Percentiles rank a stretch among this genome's conserved stretches.
Conservation (phyloP, 192 early-diverging fungal genomes). For the Podila clonocystis region DNA sequence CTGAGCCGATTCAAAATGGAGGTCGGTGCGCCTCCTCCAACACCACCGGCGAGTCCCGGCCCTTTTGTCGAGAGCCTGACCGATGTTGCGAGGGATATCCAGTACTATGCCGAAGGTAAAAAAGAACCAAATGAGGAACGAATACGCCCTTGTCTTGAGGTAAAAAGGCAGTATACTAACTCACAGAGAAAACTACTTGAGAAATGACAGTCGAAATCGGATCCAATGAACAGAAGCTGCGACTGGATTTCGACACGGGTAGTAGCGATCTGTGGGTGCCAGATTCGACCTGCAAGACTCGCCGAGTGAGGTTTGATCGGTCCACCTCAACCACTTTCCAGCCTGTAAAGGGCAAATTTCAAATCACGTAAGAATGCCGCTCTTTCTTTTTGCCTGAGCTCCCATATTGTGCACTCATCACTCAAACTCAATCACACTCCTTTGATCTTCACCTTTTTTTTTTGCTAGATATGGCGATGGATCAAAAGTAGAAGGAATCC, state of each 20-base stretch:
- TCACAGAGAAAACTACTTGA: neutral
- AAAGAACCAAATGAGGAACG: neutral
- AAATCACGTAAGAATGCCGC: constrained; percentile 10
- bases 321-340: constrained; percentile 34
- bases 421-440: neutral
- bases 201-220: constrained; percentile 46
- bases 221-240: constrained; percentile 38
- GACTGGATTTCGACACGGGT: constrained; percentile 77
- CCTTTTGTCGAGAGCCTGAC: constrained; percentile 33
- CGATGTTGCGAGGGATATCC: constrained; percentile 39
- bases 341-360: constrained; percentile 34
- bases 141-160: neutral
- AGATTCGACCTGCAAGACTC: constrained; percentile 29
- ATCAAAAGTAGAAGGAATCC: constrained; percentile 54
- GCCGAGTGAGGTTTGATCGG: constrained; percentile 26
- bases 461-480: constrained; percentile 67
- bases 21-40: neutral
- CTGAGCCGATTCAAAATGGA: constrained; percentile 18
- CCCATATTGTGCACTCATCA: neutral
- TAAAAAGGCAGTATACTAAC: neutral
- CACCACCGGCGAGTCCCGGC: neutral
- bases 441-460: too few relatives aligned
- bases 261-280: constrained; percentile 77
- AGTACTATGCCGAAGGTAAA: constrained; percentile 47
- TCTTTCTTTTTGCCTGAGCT: neutral